Percentiles rank a stretch among this genome's conserved stretches.
Evolutionary conservation across 2,329 filamentous ascomycete species (phyloP).

Genomic region (Cordyceps tenuipes): DNA sequence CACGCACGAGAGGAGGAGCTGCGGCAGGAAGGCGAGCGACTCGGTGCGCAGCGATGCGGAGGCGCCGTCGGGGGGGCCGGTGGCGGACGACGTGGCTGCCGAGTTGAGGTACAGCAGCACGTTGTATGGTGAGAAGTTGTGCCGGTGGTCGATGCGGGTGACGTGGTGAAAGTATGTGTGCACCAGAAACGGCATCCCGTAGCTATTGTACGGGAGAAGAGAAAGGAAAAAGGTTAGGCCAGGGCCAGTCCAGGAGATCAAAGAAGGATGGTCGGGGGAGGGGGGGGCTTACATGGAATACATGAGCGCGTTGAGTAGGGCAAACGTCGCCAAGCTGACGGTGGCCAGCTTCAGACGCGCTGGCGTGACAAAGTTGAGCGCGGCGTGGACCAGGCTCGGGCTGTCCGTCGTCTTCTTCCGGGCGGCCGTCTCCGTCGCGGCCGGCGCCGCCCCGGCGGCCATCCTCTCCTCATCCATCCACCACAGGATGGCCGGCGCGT

Average conservation of each 20-base stretch:
- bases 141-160: conserved; percentile 86
- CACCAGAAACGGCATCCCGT: conserved; percentile 71
- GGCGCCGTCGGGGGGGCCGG: not conserved
- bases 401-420: not conserved
- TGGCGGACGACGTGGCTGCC: conserved; percentile 33
- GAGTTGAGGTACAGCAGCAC: conserved; percentile 82
- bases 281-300: conserved; percentile 53
- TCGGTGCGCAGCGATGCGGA: conserved; percentile 48
- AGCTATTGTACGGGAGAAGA: conserved; percentile 42
- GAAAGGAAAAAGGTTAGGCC: not conserved
- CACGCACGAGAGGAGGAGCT: conserved; percentile 70
- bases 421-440: not conserved
- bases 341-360: conserved; percentile 50
- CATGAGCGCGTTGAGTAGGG: conserved; percentile 68
- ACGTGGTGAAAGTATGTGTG: conserved; percentile 94
- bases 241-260: not conserved
- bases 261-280: not conserved
- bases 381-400: conserved; percentile 14
- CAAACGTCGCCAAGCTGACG: conserved; percentile 65
- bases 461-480: conserved; percentile 59
- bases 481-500: conserved; percentile 73
- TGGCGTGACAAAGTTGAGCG: conserved; percentile 40
- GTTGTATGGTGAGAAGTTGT: conserved; percentile 98
- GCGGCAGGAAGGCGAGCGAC: conserved; percentile 80
- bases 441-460: not conserved